Percentiles rank a stretch among this genome's conserved stretches.
These are phyloP conservation scores for Exophiala sp. DNA, from an alignment of 2,329 filamentous ascomycete genomes.

Conservation along the genomic window DNA sequence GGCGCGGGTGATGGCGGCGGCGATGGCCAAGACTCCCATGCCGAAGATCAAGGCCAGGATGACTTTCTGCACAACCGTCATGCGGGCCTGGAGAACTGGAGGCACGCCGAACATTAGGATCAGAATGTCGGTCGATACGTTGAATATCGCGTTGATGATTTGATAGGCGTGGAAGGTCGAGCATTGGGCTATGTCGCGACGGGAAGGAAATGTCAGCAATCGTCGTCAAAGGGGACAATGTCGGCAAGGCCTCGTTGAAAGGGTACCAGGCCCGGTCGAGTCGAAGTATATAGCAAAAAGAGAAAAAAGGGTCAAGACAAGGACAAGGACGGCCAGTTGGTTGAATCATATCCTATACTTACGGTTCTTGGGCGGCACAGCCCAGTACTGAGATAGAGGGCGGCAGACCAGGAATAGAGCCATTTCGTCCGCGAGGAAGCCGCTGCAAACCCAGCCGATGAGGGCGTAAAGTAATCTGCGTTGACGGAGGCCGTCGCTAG, in stretches of 20 bases:
- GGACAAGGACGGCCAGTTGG: too few species aligned
- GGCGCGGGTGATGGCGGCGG: constrained; percentile 47
- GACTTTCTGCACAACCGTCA: constrained; percentile 41
- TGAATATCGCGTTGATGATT: constrained; percentile 44
- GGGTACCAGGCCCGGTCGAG: too few species aligned
- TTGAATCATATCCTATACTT: neutral
- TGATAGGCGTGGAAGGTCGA: constrained; percentile 43
- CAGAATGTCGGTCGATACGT: constrained; percentile 41
- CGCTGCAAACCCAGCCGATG: constrained; percentile 40
- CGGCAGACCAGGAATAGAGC: constrained; percentile 48
- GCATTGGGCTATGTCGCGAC: constrained; percentile 39
- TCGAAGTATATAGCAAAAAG: too few species aligned
- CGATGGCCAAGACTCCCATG: constrained; percentile 44
- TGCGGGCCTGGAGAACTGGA: constrained; percentile 37
- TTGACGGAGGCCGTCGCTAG: constrained; percentile 20
- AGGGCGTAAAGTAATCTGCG: constrained; percentile 33
- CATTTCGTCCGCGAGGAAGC: constrained; percentile 47
- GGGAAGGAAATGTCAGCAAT: too few species aligned
- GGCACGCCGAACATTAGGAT: constrained; percentile 43
- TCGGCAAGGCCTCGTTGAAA: too few species aligned
- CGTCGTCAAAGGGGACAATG: too few species aligned
- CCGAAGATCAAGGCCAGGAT: constrained; percentile 40
- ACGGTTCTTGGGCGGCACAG: constrained; percentile 38
- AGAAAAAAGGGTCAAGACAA: too few species aligned
- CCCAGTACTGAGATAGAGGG: constrained; percentile 47